Evolutionary conservation across 2,329 filamentous ascomycete species (phyloP), one percentile per base, ranked within the genome.

Genomic region (Sclerotinia borealis): DNA sequence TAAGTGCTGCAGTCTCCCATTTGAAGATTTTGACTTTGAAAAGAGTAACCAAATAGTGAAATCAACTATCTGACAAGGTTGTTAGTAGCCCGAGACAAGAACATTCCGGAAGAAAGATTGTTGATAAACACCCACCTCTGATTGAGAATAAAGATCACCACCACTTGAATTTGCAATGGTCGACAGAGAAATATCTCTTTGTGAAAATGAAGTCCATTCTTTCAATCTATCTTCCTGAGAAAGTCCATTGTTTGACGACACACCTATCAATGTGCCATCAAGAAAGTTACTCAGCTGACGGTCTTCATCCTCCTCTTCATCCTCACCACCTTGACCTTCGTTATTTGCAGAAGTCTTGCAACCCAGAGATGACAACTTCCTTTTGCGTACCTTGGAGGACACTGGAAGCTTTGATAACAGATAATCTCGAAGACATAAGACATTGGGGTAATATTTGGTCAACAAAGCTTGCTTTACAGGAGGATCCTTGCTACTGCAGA

Each of bases 11-110:
- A 89, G 87, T 71, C 82, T 84, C 56, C 79, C 75, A 64, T 76
- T 76, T 34, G 75, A 71, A 25, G 73, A 73, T 37, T 80, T 77
- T 19, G 79, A 76, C 68, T 83, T 81, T 15, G 83, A 84, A 75
- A 96, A 96, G 2, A 96, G 79, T 11, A 84, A 80, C 85, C 89
- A 92, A 48, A 97, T 85, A 34, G 84, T 83, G 74, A 90, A 92
- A 72, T 93, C 88, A 49, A 93, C 81, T 69, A 93, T 83, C 89
- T 92, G 69, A 22, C 36, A 34, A 45, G 11, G 45, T 61, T 51
- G 17, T 65, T 51, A 63, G 50, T 50, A 58, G 22, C 36, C 34
- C 19, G 39, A 39, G 48, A 60, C 45, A 52, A 58, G 39, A 63
- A 59, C 59, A 68, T 59, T 63, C 49, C 62, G 29, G 37, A 47